Conservation (phyloP, 108 stramenopile species). For the Nitzschia putrida region DNA sequence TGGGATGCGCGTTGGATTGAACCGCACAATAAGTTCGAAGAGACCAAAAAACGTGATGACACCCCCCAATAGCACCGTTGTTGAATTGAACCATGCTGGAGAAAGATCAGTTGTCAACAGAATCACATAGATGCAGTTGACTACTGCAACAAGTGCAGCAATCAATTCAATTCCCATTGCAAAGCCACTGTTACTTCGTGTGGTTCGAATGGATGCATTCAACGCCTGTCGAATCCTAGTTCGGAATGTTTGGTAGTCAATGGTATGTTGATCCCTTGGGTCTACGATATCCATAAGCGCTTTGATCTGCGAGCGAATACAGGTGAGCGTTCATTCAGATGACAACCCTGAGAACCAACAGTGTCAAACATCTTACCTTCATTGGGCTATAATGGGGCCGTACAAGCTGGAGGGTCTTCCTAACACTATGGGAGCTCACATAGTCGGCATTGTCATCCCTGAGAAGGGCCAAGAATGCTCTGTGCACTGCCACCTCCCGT, state of each 20-base stretch:
- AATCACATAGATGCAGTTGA: conserved; percentile 57
- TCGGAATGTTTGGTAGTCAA: conserved; percentile 56
- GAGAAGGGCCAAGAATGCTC: conserved; percentile 44
- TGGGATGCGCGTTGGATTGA: conserved; percentile 39
- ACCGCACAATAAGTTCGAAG: conserved; percentile 45
- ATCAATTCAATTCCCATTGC: conserved; percentile 46
- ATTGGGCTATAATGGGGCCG: conserved; percentile 56
- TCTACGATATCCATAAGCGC: conserved; percentile 61
- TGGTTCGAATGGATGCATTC: conserved; percentile 53
- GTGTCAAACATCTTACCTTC: conserved; percentile 30
- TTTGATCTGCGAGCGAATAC: conserved; percentile 33
- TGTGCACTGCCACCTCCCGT: conserved; percentile 48
- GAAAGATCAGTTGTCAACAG: conserved; percentile 38
- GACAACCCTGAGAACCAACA: not conserved
- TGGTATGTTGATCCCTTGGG: conserved; percentile 25
- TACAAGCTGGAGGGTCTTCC: conserved; percentile 44
- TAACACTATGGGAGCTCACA: conserved; percentile 34
- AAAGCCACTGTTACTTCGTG: conserved; percentile 32
- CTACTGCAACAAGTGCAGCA: conserved; percentile 48
- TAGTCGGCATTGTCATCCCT: conserved; percentile 20
- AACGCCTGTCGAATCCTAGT: conserved; percentile 57
- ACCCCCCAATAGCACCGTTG: conserved; percentile 24
- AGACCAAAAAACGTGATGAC: conserved; percentile 49
- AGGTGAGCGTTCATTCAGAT: not conserved
- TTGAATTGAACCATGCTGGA: conserved; percentile 27